Conservation (phyloP, 352 stramenopile genomes). For the Phytopythium delawarense region DNA sequence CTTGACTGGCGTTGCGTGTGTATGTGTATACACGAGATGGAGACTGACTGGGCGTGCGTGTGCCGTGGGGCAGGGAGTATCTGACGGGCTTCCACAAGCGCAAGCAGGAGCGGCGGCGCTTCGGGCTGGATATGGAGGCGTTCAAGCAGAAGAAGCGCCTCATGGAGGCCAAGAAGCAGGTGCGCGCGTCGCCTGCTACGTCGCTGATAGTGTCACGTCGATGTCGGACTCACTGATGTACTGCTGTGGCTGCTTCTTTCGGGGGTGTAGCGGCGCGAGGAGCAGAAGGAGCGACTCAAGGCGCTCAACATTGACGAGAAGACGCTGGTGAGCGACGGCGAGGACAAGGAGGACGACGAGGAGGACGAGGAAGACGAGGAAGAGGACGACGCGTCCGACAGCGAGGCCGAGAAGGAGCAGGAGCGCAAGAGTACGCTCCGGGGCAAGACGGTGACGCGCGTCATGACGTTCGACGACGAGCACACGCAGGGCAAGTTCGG, state of each 20-base stretch:
- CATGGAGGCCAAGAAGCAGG: constrained; percentile 78
- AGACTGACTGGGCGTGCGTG: neutral
- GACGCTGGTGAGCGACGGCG: constrained; percentile 18
- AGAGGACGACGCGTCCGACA: constrained; percentile 18
- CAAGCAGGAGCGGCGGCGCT: constrained; percentile 83
- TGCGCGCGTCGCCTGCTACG: constrained; percentile 4
- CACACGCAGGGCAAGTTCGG: constrained; percentile 86
- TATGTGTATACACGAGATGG: neutral
- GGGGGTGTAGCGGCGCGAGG: constrained; percentile 42
- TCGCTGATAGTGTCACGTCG: neutral
- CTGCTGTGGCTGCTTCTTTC: neutral
- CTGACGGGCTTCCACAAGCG: constrained; percentile 85
- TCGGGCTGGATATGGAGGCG: constrained; percentile 85
- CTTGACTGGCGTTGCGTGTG: neutral
- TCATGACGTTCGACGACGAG: constrained; percentile 76
- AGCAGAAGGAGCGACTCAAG: constrained; percentile 71
- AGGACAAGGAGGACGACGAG: constrained; percentile 18
- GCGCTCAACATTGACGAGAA: constrained; percentile 58
- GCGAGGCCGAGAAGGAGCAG: constrained; percentile 24
- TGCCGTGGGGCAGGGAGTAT: constrained; percentile 47
- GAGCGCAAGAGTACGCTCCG: constrained; percentile 22
- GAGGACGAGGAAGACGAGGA: constrained; percentile 22
- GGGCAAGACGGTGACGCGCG: constrained; percentile 44
- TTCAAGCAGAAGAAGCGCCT: constrained; percentile 86
- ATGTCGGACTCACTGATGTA: neutral